Evolutionary conservation across 208 protist genomes (phyloP).

Genomic region (Trichomonas tenax): DNA sequence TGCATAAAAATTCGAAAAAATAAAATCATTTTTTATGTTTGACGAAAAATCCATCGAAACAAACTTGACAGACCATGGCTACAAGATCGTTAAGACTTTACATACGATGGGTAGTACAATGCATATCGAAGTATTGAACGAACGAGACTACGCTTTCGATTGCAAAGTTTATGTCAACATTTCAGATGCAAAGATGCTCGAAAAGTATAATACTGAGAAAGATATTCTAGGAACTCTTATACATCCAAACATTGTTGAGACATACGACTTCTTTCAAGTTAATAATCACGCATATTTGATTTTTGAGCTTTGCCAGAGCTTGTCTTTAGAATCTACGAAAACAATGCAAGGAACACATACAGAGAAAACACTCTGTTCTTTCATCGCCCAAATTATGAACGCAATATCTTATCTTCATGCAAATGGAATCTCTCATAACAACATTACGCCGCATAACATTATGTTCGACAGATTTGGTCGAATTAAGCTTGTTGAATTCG

Average conservation of each 20-base stretch:
- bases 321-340: not conserved
- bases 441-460: not conserved
- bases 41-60: no score
- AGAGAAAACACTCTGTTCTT: not conserved
- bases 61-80: no score
- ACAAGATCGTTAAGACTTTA: no score
- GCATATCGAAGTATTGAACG: no score
- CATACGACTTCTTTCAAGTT: not conserved
- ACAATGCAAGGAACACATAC: not conserved
- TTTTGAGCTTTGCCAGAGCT: not conserved
- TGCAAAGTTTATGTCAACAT: no score
- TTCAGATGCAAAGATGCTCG: not conserved
- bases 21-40: no score
- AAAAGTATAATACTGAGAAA: slow-evolving; percentile 69
- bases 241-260: not conserved
- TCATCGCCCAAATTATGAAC: not conserved
- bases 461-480: not conserved
- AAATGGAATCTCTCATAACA: not conserved
- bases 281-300: not conserved
- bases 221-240: slow-evolving; percentile 72
- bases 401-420: not conserved
- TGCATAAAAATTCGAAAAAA: no score
- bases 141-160: no score
- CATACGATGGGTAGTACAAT: no score
- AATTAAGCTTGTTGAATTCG: not conserved